phyloP scores from a whole-genome alignment of 352 stramenopile genomes.

The Globisporangium polare region DNA sequence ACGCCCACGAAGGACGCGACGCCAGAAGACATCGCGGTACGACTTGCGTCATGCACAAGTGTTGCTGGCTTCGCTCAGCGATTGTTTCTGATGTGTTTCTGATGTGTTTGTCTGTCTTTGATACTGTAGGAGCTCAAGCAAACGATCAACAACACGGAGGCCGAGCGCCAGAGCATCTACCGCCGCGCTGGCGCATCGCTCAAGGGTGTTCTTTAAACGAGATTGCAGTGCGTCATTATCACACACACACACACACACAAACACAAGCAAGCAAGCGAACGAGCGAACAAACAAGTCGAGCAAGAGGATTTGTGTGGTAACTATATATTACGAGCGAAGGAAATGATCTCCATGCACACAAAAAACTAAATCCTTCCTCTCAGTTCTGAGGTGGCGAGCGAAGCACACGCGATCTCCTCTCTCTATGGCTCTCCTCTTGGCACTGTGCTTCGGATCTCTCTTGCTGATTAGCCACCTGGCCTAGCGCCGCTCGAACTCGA shows the following conservation, averaged over 20 bases:
- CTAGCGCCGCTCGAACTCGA: constrained; percentile 50
- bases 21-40: constrained; percentile 65
- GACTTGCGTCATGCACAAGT: background rate
- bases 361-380: background rate
- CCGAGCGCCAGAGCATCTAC: constrained; percentile 77
- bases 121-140: constrained; percentile 75
- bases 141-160: constrained; percentile 68
- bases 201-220: constrained; percentile 70
- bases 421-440: background rate
- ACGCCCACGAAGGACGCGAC: constrained; percentile 74
- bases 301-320: background rate
- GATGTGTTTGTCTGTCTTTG: background rate
- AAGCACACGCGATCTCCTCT: background rate
- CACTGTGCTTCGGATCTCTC: background rate
- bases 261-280: constrained; percentile 2
- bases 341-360: background rate
- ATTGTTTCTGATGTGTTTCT: too few species aligned
- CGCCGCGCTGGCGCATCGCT: constrained; percentile 72
- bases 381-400: background rate
- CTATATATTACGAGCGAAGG: constrained; percentile 1
- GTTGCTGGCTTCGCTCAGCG: background rate
- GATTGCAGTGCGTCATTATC: too few species aligned
- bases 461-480: too few species aligned
- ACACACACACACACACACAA: too few species aligned
- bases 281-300: constrained; percentile 5